Base-by-base conservation (phyloP, 2,329 filamentous ascomycete species). In the Cryphonectria parasitica region DNA sequence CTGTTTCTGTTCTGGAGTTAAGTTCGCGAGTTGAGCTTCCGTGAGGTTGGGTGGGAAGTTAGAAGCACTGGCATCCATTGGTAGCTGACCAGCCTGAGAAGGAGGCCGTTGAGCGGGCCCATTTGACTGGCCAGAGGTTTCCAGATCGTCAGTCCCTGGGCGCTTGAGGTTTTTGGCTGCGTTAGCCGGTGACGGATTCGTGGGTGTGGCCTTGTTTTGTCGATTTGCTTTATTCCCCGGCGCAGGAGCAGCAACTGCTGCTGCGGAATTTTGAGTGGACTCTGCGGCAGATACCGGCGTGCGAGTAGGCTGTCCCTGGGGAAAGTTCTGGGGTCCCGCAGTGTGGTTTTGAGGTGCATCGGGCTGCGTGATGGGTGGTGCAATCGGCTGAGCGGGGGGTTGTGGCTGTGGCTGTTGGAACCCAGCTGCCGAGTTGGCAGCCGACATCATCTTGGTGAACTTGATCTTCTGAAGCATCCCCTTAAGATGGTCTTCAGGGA, bases 111-210 rank as follows among this genome's bases (percentile, higher is more conserved):
- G 78, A 76, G 76, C 25, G 77, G 76, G 5, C 67, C 74, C 64
- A 73, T 54, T 66, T 61, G 70, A 66, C 77, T 80, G 65, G 58
- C 73, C 64, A 60, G 73, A 54, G 70, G 74, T 74, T 34, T 83
- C 82, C n/a, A 72, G 74, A 63, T 87, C 86, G 34, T 88, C 86
- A 3, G 81, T 78, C 66, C 79, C 85, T 4, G 85, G 79, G 0
- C 87, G 84, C 79, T 89, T 88, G 60, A 87, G 79, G 64, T 79
- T 84, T 76, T 85, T 87, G 36, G 78, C 76, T 11, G 78, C 77
- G 6, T 81, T 72, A 1, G 80, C 80, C 11, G 82, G 79, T 5
- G 83, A 81, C 22, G 79, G 77, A 61, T 81, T 81, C 5, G 80
- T 78, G 43, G 78, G 76, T 41, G 81, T 77, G 45, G 76, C 64